Conservation (phyloP, 768 basidiomycete genomes). For the Collybia mongolica region DNA sequence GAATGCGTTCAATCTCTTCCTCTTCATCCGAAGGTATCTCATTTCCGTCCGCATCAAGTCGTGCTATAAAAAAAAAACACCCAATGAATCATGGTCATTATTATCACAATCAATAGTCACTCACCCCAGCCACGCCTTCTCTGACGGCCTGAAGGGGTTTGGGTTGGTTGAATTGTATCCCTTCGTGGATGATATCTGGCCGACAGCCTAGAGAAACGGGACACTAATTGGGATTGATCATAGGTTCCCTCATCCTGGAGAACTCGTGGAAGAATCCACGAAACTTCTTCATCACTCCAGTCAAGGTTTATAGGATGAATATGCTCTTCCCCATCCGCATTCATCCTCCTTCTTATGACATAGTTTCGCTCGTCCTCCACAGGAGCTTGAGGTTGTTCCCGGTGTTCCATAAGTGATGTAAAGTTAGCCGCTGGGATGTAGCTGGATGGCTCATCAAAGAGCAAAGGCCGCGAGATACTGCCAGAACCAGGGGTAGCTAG, state of each 20-base stretch:
- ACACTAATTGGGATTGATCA: slow-evolving; percentile 1
- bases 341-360: slow-evolving; percentile 32
- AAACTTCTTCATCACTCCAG: slow-evolving; percentile 36
- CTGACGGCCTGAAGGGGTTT: slow-evolving; percentile 8
- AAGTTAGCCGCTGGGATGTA: slow-evolving; percentile 20
- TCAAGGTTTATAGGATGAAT: slow-evolving; percentile 38
- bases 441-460: slow-evolving; percentile 41
- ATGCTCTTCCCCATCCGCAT: slow-evolving; percentile 36
- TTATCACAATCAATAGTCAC: slow-evolving; percentile 11
- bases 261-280: slow-evolving; percentile 25
- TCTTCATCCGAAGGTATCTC: slow-evolving; percentile 64
- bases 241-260: slow-evolving; percentile 1
- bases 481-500: slow-evolving; percentile 33
- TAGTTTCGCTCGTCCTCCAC: slow-evolving; percentile 27
- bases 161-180: slow-evolving; percentile 7
- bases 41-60: slow-evolving; percentile 58
- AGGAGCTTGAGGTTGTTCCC: slow-evolving; percentile 3
- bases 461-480: slow-evolving; percentile 27
- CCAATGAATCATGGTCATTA: slow-evolving; percentile 1
- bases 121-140: slow-evolving; percentile 48
- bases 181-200: slow-evolving; percentile 5
- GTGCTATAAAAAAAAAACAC: slow-evolving; percentile 26
- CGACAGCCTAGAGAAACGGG: background rate
- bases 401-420: slow-evolving; percentile 5
- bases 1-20: slow-evolving; percentile 54